A percentile compares a stretch with the other conserved stretches of the same genome.
Conservation (phyloP, 2,329 filamentous ascomycete genomes). For the Stachybotrys echinatus region DNA sequence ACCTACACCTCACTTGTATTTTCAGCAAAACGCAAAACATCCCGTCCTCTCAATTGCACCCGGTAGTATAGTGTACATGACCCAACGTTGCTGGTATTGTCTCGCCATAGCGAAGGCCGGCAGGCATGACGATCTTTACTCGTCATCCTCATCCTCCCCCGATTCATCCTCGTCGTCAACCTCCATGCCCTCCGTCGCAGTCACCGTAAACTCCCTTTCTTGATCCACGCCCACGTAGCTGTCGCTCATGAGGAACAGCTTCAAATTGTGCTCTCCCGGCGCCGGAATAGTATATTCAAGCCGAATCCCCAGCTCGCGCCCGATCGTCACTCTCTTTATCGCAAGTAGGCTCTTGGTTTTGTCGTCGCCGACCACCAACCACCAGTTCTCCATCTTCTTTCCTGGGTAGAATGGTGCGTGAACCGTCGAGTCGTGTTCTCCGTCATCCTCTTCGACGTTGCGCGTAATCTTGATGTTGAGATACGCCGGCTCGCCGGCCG, state of each 20-base stretch:
- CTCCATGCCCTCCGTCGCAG: conserved; percentile 88
- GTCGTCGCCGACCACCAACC: conserved; percentile 93
- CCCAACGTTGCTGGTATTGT: background rate
- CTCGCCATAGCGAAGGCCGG: background rate
- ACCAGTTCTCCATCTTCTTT: conserved; percentile 97
- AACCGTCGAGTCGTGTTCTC: conserved; percentile 72
- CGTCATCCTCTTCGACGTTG: conserved; percentile 63
- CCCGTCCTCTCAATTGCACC: too few species aligned
- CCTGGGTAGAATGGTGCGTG: conserved; percentile 92
- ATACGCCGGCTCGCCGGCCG: conserved; percentile 74
- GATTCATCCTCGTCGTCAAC: conserved; percentile 86
- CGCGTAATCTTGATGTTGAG: conserved; percentile 81
- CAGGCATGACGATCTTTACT: conserved; percentile 11
- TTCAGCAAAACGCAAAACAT: too few species aligned
- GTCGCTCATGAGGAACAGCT: conserved; percentile 93
- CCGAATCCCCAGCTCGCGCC: conserved; percentile 67
- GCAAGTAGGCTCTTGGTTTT: conserved; percentile 80
- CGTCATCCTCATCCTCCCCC: conserved; percentile 51
- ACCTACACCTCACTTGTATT: too few species aligned
- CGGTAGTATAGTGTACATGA: background rate
- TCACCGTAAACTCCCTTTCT: conserved; percentile 81
- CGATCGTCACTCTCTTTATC: conserved; percentile 91
- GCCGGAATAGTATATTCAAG: conserved; percentile 86
- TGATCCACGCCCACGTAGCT: conserved; percentile 97
- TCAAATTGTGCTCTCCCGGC: conserved; percentile 80